Conservation (phyloP, 2,329 filamentous ascomycete genomes). For the Microthyrium microscopicum region DNA sequence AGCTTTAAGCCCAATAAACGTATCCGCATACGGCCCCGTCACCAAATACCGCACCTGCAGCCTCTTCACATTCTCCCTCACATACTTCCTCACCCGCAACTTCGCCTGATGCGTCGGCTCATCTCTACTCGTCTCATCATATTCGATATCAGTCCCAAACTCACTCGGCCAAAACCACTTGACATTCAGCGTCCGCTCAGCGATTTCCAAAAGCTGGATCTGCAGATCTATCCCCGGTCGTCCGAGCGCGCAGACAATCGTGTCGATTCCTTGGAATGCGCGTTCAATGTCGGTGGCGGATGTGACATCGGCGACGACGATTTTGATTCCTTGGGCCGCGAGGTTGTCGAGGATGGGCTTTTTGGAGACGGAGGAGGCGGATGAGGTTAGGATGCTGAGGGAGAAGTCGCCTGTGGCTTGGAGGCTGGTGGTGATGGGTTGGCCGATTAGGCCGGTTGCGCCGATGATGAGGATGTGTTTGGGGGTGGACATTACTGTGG, state of each 20-base stretch:
- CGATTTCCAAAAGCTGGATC: slow-evolving; percentile 43
- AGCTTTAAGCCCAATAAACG: slow-evolving; percentile 35
- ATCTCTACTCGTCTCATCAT: slow-evolving; percentile 35
- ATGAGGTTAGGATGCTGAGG: slow-evolving; percentile 8
- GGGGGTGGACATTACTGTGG: neutral
- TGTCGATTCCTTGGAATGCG: slow-evolving; percentile 46
- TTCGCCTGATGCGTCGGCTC: slow-evolving; percentile 57
- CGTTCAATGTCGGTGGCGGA: slow-evolving; percentile 34
- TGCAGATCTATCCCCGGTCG: slow-evolving; percentile 45
- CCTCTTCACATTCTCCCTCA: slow-evolving; percentile 35
- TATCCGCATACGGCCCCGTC: slow-evolving; percentile 51
- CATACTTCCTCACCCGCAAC: slow-evolving; percentile 46
- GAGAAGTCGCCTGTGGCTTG: neutral
- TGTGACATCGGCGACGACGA: slow-evolving; percentile 39
- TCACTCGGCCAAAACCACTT: slow-evolving; percentile 52
- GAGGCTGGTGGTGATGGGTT: slow-evolving; percentile 5
- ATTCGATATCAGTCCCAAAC: slow-evolving; percentile 50
- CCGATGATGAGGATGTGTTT: slow-evolving; percentile 7
- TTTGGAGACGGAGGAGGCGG: slow-evolving; percentile 6
- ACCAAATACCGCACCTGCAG: slow-evolving; percentile 51
- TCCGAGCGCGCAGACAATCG: slow-evolving; percentile 48
- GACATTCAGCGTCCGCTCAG: slow-evolving; percentile 36
- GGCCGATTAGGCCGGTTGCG: slow-evolving; percentile 8
- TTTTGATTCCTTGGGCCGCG: slow-evolving; percentile 16
- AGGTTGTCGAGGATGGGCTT: slow-evolving; percentile 15